Percentiles rank a stretch among this genome's conserved stretches.
phyloP scores from a whole-genome alignment of 73 alveolate genomes.

The Blepharisma japonicum region DNA sequence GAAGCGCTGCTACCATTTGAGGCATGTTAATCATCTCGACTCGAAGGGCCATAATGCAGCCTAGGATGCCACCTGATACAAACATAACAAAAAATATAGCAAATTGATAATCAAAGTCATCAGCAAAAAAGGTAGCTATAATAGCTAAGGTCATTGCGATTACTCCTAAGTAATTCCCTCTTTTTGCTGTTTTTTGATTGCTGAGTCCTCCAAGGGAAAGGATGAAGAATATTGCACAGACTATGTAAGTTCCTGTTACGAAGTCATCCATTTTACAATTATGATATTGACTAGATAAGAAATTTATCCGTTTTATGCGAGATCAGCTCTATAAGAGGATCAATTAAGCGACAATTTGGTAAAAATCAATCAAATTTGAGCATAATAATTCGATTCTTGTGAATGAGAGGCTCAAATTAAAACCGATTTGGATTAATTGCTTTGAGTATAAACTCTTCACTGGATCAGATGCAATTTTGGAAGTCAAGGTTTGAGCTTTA shows the following conservation, averaged over 20 bases:
- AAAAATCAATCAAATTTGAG: no score
- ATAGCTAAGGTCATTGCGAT: conserved; percentile 49
- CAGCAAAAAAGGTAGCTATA: conserved; percentile 19
- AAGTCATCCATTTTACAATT: not conserved
- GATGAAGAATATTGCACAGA: conserved; percentile 44
- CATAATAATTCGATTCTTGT: no score
- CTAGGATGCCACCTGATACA: conserved; percentile 17
- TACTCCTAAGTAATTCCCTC: conserved; percentile 37
- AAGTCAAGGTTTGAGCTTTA: no score
- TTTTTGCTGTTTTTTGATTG: conserved; percentile 52
- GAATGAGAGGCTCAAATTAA: no score
- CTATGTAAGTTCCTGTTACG: conserved; percentile 35
- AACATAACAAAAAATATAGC: conserved; percentile 28
- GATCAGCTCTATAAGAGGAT: no score
- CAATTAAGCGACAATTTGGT: no score
- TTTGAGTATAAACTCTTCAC: no score
- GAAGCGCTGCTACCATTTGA: conserved; percentile 34
- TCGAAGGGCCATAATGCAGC: conserved; percentile 17
- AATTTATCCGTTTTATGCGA: no score
- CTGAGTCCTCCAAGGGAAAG: conserved; percentile 54
- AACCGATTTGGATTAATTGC: no score
- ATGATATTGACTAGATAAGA: no score
- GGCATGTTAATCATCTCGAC: conserved; percentile 34
- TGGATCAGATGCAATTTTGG: no score
- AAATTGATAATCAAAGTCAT: not conserved